These are phyloP conservation scores for Cucurbita argyrosperma DNA, from an alignment of 306 rosid species.

Conservation along the genomic window DNA sequence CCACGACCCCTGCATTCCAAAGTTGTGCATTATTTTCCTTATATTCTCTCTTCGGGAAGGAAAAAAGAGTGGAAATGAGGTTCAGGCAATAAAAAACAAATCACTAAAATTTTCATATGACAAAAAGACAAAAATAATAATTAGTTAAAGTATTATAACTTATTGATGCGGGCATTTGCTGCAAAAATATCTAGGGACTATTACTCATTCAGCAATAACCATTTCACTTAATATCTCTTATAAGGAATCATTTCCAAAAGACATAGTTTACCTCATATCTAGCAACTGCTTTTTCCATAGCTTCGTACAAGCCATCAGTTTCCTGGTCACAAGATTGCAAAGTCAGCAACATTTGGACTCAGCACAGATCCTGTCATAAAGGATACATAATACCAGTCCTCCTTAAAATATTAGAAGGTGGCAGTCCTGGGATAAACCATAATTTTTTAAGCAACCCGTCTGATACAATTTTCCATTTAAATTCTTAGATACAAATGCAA, in stretches of 20 bases:
- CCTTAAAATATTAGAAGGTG: constrained; percentile 36
- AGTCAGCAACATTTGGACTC: constrained; percentile 65
- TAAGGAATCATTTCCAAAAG: neutral
- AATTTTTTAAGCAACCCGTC: constrained; percentile 14
- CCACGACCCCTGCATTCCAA: constrained; percentile 80
- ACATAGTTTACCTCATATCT: constrained; percentile 69
- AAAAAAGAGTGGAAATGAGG: neutral
- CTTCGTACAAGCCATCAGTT: constrained; percentile 67
- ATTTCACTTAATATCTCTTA: neutral
- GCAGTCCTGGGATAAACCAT: constrained; percentile 20
- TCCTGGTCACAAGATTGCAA: constrained; percentile 96
- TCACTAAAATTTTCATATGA: neutral
- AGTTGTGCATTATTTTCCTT: neutral
- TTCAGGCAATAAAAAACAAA: neutral
- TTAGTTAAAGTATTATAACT: neutral
- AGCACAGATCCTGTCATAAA: constrained; percentile 53
- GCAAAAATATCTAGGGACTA: neutral
- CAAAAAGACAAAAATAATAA: neutral
- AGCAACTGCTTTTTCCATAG: constrained; percentile 75
- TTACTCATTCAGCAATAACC: neutral
- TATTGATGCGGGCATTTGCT: neutral
- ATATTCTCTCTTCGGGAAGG: neutral
- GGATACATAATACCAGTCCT: constrained; percentile 37
- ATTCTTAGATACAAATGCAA: neutral
- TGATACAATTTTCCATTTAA: neutral